Evolutionary conservation across 2,329 filamentous ascomycete genomes (phyloP).

Genomic region (Chaetomiaceae sp.): DNA sequence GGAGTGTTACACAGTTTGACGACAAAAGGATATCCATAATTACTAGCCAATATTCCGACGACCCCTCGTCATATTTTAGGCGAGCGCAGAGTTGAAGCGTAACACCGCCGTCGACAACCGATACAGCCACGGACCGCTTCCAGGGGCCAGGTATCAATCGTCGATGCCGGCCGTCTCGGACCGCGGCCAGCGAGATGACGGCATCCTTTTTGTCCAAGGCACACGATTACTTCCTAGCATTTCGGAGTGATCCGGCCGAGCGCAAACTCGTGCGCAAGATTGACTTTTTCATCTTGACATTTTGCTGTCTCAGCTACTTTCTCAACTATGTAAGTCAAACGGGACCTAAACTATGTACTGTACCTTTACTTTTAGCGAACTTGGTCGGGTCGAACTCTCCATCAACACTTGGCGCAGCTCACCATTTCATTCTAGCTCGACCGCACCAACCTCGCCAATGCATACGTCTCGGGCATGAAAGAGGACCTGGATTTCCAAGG

Average conservation of each 20-base stretch:
- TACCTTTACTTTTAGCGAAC: too few relatives aligned
- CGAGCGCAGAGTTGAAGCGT: too few relatives aligned
- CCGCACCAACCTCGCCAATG: conserved; percentile 49
- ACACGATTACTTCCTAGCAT: conserved; percentile 33
- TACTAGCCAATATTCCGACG: too few relatives aligned
- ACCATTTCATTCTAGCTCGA: conserved; percentile 37
- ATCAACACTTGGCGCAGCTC: not conserved
- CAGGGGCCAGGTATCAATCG: not conserved
- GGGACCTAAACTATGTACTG: too few relatives aligned
- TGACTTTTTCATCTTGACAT: conserved; percentile 61
- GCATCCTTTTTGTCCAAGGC: conserved; percentile 17
- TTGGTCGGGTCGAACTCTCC: too few relatives aligned
- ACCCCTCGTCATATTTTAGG: too few relatives aligned
- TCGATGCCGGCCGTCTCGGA: not conserved
- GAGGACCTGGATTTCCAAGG: conserved; percentile 47
- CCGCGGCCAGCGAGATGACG: not conserved
- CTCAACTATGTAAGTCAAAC: conserved; percentile 46
- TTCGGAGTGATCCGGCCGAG: conserved; percentile 33
- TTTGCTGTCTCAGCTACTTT: conserved; percentile 57
- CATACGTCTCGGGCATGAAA: conserved; percentile 52
- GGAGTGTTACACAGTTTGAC: too few relatives aligned
- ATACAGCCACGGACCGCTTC: not conserved
- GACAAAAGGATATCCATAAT: too few relatives aligned
- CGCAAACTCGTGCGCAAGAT: conserved; percentile 51
- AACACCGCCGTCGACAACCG: too few relatives aligned